phyloP scores from a whole-genome alignment of 768 basidiomycete species.

The Russula emetica region DNA sequence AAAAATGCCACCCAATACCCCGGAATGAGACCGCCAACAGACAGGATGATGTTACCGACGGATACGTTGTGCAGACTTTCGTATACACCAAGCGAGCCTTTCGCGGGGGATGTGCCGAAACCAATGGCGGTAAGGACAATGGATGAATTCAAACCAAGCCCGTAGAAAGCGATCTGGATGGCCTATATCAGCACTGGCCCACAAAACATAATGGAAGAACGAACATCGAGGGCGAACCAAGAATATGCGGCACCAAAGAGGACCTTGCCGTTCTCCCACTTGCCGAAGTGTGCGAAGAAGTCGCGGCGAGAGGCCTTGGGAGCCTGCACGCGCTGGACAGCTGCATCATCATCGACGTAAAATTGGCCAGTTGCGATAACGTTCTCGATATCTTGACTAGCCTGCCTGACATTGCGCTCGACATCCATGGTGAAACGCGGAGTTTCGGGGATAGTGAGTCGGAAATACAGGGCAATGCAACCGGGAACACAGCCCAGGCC shows the following conservation, averaged over 20 bases:
- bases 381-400: constrained; percentile 64
- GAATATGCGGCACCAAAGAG: constrained; percentile 74
- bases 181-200: not conserved
- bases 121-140: constrained; percentile 73
- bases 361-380: constrained; percentile 52
- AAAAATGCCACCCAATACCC: constrained; percentile 67
- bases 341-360: constrained; percentile 51
- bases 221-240: constrained; percentile 84
- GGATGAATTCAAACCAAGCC: constrained; percentile 78
- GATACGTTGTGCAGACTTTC: constrained; percentile 57
- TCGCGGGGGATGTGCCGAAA: constrained; percentile 49
- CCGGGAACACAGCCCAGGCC: constrained; percentile 84
- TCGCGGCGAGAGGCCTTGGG: constrained; percentile 67
- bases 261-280: constrained; percentile 76
- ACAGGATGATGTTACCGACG: constrained; percentile 72
- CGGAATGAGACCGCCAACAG: constrained; percentile 75
- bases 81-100: constrained; percentile 40
- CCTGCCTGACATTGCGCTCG: constrained; percentile 76
- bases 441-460: constrained; percentile 88
- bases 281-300: constrained; percentile 62
- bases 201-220: constrained; percentile 37
- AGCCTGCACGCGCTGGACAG: constrained; percentile 56
- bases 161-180: constrained; percentile 77
- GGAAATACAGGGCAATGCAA: constrained; percentile 81
- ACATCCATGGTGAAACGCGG: constrained; percentile 92